These are phyloP conservation scores for Nemophila menziesii DNA, from an alignment of 257 asterid species.

Conservation along the genomic window DNA sequence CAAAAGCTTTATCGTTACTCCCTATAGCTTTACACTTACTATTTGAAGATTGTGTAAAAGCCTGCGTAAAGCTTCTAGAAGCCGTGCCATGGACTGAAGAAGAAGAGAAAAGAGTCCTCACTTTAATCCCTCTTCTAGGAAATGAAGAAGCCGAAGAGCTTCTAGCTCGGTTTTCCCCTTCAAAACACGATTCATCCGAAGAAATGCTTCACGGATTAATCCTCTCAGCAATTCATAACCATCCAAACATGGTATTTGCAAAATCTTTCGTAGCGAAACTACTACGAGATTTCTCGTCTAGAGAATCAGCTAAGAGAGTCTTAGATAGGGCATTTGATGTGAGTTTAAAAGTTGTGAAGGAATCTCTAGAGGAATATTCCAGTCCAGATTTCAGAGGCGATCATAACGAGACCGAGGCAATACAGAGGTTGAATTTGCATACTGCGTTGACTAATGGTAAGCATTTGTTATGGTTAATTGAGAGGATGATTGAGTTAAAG, in stretches of 20 bases:
- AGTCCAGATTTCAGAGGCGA: constrained; percentile 85
- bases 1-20: constrained; percentile 45
- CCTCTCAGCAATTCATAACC: constrained; percentile 52
- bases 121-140: constrained; percentile 45
- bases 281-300: constrained; percentile 70
- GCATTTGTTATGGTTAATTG: constrained; percentile 83
- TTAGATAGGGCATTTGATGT: constrained; percentile 57
- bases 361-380: constrained; percentile 79
- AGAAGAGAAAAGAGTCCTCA: constrained; percentile 50
- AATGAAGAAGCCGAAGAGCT: constrained; percentile 67
- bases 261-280: constrained; percentile 88
- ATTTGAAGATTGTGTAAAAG: constrained; percentile 79
- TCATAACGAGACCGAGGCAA: constrained; percentile 76
- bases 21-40: constrained; percentile 73
- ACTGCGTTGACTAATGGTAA: constrained; percentile 67
- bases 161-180: constrained; percentile 48
- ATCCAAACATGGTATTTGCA: constrained; percentile 55
- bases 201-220: constrained; percentile 82
- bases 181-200: constrained; percentile 35
- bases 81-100: constrained; percentile 97
- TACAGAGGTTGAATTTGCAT: constrained; percentile 84
- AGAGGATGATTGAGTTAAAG: constrained; percentile 90
- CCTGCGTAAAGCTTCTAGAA: constrained; percentile 67
- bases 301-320: constrained; percentile 54
- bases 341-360: constrained; percentile 65